Base-by-base conservation (phyloP, 768 basidiomycete species). In the Dentipellis fragilis region DNA sequence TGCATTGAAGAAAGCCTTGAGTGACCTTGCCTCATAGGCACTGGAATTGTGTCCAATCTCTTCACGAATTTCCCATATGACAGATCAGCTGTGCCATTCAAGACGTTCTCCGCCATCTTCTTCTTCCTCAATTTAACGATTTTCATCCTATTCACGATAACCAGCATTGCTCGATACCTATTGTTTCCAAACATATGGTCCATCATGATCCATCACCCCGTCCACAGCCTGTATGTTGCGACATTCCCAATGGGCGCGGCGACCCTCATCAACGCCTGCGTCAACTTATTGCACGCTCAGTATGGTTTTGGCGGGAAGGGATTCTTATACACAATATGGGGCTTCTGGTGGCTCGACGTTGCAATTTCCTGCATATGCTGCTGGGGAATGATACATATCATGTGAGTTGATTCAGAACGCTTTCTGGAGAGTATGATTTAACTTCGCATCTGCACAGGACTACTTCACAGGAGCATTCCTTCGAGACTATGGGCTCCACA, bases 21-120 rank as follows among this genome's bases (percentile, higher is more conserved):
- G 3, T 52, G 34, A 52, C n/a, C 10, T 36, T n/a, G 5, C 19
- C 3, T 38, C 4, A 14, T 23, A 52, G 51, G 51, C 19, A 52
- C 51, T 11, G 51, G 51, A 2, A 37, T 37, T 22, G 51, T 52
- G 16, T 36, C 34, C 16, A 37, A 16, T 17, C 21, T 36, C 12
- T 38, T 52, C 51, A 52, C 17, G n/a, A 52, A 52, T 22, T 52
- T 52, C 36, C 51, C 51, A 4, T 52, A 37, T 19, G 51, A 34
- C n/a, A 35, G n/a, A 2, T 38, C 36, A 9, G 17, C 51, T 10
- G 36, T 23, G 34, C 10, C 16, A 35, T 52, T 36, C 51, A 39
- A 38, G 17, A 17, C 51, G 2, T 14, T 52, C 36, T 23, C 51
- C 36, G 51, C 38, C 51, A 37, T 52, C 5, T 21, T 39, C 17